Percentiles rank a stretch among this genome's conserved stretches.
phyloP scores from a whole-genome alignment of 192 early-diverging fungal genomes.

The Podila verticillata region DNA sequence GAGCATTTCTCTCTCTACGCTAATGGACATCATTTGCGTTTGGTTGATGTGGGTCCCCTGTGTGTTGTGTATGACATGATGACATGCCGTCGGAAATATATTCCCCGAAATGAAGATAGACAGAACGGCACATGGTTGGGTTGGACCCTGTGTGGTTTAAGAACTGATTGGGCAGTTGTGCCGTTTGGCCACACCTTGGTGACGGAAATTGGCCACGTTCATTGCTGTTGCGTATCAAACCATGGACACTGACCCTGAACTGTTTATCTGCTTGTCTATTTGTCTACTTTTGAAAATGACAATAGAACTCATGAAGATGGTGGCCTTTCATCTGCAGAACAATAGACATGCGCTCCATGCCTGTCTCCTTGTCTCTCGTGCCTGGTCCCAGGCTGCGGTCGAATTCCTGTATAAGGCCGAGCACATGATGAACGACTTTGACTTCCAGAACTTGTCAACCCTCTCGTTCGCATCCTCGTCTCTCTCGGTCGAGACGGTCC shows the following conservation, averaged over 20 bases:
- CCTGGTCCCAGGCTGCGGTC: constrained; percentile 45
- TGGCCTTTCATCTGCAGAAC: constrained; percentile 19
- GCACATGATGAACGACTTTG: constrained; percentile 28
- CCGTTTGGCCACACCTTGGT: not conserved
- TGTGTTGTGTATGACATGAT: too few relatives aligned
- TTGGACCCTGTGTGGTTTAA: too few relatives aligned
- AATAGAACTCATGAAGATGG: constrained; percentile 23
- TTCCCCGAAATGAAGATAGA: too few relatives aligned
- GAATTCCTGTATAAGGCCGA: constrained; percentile 49
- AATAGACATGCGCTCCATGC: constrained; percentile 28
- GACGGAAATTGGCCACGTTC: not conserved
- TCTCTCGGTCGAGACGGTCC: not conserved
- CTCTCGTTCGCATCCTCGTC: not conserved
- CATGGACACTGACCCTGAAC: not conserved
- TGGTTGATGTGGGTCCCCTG: too few relatives aligned
- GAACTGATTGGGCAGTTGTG: not conserved
- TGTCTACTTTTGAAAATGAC: not conserved
- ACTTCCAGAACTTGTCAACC: constrained; percentile 4
- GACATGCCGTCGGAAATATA: too few relatives aligned
- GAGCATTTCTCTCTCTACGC: too few relatives aligned
- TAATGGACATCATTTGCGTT: too few relatives aligned
- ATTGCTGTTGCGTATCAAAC: not conserved
- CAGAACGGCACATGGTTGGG: too few relatives aligned
- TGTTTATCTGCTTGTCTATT: not conserved
- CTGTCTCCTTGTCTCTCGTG: constrained; percentile 40